Evolutionary conservation across 2,329 filamentous ascomycete genomes (phyloP), one percentile per base, ranked within the genome.

Genomic region (Ceratocystis cubensis): DNA sequence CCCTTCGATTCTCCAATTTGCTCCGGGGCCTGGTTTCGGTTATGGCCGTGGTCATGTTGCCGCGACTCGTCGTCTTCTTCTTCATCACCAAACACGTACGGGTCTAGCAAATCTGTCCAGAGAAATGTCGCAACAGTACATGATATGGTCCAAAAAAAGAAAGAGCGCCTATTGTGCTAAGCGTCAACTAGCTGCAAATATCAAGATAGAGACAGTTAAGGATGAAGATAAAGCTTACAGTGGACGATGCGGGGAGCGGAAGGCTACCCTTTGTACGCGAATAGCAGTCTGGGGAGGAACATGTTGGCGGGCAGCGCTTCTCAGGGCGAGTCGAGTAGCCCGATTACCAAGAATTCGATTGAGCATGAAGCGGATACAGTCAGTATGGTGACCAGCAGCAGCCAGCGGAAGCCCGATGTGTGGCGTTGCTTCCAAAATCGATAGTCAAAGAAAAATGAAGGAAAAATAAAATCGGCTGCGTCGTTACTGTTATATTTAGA

Each of bases 1-100:
- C 76, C 75, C 69, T 77, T 76, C 69, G 79, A 74, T 20, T 76
- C 74, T 41, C 80, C 77, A 13, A 7, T n/a, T 20, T 57, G 61
- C 46, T 63, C 45, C 13, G 45, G 59, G 6, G n/a, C 37, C 44
- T 66, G 63, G 30, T 30, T 28, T 22, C 22, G 50, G 33, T 57
- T 33, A 8, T 33, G 20, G 13, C 44, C 15, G 33, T 50, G 20
- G 2, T 53, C 50, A 53, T 64, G 62, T 30, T 46, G 62, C n/a
- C 46, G 10, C 13, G 44, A 25, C 2, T 64, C 8, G 8, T 68
- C 57, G 5, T 63, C 44, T 15, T 68, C 66, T 17, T 63, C 64
- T 46, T 68, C 66, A 8, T 66, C 66, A 3, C 61, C 66, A 45
- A 68, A 68, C 7, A 68, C 63, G 28, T 59, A 68, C 5, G 66